Evolutionary conservation across 1,139 yeast genomes (phyloP), one percentile per base, ranked within the genome.

Genomic region (Cylindricascospora bacillispora): DNA sequence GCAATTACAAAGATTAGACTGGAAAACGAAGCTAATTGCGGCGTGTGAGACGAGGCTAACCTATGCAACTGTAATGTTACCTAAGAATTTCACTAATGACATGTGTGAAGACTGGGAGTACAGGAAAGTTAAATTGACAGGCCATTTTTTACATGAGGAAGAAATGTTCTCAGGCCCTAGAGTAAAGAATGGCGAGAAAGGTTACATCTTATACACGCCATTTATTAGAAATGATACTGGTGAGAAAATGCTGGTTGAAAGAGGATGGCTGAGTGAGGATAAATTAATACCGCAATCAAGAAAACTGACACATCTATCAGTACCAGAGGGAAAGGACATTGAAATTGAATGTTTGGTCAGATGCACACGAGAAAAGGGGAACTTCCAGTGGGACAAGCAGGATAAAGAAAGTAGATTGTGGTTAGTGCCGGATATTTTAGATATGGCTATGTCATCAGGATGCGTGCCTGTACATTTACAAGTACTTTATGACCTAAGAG

Each of bases 81-180:
- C 95, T 0, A 63, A 66, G 24, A 53, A 60, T 13, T 52, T 74
- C 19, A 67, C 68, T 9, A 56, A 57, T 5, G 59, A 53, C 11
- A 44, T 44, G 47, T 43, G 51, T 9, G 73, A 69, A 17, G 79
- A 80, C 37, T 78, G 82, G 56, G 94, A 85, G 47, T 89, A 78
- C 54, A 67, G 95, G 32, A 65, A 77, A 38, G 86, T 89, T 33
- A 60, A 63, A 18, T 60, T 80, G 11, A 71, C 65, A 32, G 99
- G 99, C 0, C 67, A 62, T 35, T 89, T 79, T 52, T 76, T 81
- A 43, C 92, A 89, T 47, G 72, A 73, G 13, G 76, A 85, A 48
- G 99, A 89, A 52, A 73, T 85, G 63, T 80, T 81, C 44, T 82
- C 92, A 31, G 97, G 97, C 0, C 98, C 98, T 12, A 67, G 95